Base-by-base conservation (phyloP, 2,329 filamentous ascomycete genomes). In the Pyrenophora seminiperda region DNA sequence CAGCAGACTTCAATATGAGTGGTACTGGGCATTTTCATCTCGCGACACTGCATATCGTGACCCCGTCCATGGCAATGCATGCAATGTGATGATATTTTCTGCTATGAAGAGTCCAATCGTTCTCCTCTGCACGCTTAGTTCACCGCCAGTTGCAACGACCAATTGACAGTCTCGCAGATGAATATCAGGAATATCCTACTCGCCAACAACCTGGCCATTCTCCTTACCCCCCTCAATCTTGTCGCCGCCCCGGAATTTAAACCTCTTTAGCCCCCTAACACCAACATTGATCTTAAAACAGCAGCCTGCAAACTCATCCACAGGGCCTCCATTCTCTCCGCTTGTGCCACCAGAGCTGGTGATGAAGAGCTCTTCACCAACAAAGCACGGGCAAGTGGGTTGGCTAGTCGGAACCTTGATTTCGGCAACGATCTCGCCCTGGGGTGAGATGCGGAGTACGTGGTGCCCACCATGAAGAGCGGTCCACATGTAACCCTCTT, bases 401-500 rank as follows among this genome's bases (percentile, higher is more conserved):
- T 90, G 89, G 54, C 81, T 81, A 10, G 91, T 95, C 4, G 91
- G 91, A 58, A 95, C 76, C 47, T 77, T 80, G 56, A 97, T 80
- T 75, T 91, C 83, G 5, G 89, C 91, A 4, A 92, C 78, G 22
- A 96, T 74, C 63, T 85, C 77, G 2, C 90, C 91, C 41, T 81
- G 73, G 4, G 85, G 83, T 39, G 82, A 84, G 65, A 96, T 87
- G 70, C 88, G 84, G 58, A 96, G 76, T 18, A 96, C 89, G 53
- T 84, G 83, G 51, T 83, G 79, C 55, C 88, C 89, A 45, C 91
- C 91, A 68, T 90, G 94, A n/a, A 94, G 79, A 6, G 90, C 89
- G 54, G 89, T 86, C 92, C 93, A 97, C 65, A 96, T 80, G 75
- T 88, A 87, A n/a, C 91, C 91, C 46, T 95, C 84, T 34, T 81